A percentile compares a stretch with the other conserved stretches of the same genome.
These are phyloP conservation scores for Aspergillus flavus DNA, from an alignment of 2,329 filamentous ascomycete genomes.

Conservation along the genomic window DNA sequence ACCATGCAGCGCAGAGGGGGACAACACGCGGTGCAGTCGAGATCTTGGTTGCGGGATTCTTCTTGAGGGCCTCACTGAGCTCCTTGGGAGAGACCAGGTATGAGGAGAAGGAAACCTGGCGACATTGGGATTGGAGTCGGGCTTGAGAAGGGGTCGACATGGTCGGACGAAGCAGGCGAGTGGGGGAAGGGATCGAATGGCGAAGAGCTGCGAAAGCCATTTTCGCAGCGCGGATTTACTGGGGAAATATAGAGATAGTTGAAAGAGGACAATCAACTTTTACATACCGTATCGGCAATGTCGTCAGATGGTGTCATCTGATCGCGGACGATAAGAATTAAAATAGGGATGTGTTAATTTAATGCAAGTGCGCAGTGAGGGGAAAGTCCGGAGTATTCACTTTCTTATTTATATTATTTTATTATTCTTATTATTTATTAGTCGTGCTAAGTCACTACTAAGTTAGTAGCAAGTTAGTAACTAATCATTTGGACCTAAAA, in stretches of 20 bases:
- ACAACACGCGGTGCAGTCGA: constrained; percentile 82
- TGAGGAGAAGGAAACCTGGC: constrained; percentile 64
- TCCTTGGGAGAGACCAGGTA: constrained; percentile 87
- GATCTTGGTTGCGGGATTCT: constrained; percentile 77
- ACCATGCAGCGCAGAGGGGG: constrained; percentile 92
- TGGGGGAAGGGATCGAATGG: constrained; percentile 26
- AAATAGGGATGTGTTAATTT: neutral
- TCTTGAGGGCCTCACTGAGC: constrained; percentile 77
- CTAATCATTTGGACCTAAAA: constrained; percentile 4
- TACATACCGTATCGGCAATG: constrained; percentile 28
- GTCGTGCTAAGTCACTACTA: neutral
- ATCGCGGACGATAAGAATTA: neutral
- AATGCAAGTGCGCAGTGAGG: neutral
- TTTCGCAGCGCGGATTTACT: constrained; percentile 13
- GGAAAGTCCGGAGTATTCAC: neutral
- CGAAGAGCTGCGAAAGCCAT: constrained; percentile 43
- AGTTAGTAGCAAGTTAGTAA: neutral
- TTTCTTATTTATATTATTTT: neutral
- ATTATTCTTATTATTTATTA: neutral
- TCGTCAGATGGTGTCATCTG: constrained; percentile 14
- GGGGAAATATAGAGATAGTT: constrained; percentile 9
- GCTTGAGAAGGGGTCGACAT: constrained; percentile 30
- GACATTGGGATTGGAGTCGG: constrained; percentile 42
- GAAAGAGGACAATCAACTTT: constrained; percentile 21
- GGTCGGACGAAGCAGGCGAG: constrained; percentile 28